A percentile compares a stretch with the other conserved stretches of the same genome.
Conservation (phyloP, 2,329 filamentous ascomycete genomes). For the Pseudocercospora fijiensis region DNA sequence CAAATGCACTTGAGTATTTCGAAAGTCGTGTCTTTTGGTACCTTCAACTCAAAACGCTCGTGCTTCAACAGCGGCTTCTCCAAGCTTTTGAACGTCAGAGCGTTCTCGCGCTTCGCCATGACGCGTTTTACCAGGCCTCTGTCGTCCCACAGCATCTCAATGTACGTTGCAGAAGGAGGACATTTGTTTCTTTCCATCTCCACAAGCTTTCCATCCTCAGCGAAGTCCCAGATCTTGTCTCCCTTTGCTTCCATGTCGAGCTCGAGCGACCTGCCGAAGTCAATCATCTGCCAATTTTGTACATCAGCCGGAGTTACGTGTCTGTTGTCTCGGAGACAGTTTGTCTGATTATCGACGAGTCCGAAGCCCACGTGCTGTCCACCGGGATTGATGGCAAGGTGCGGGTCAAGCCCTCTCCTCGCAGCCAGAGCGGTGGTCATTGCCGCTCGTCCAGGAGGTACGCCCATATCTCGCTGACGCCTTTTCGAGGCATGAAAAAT, state of each 20-base stretch:
- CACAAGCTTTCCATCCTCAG: constrained; percentile 34
- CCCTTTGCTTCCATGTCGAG: constrained; percentile 39
- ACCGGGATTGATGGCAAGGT: constrained; percentile 27
- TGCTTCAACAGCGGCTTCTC: constrained; percentile 36
- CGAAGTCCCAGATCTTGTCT: constrained; percentile 39
- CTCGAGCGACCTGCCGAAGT: constrained; percentile 37
- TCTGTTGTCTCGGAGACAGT: constrained; percentile 36
- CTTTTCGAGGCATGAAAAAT: constrained; percentile 37
- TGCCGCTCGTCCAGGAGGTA: neutral
- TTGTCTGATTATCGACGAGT: constrained; percentile 30
- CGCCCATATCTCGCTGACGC: constrained; percentile 11
- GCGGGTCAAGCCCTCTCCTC: neutral
- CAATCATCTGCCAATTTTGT: constrained; percentile 36
- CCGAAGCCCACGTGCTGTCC: constrained; percentile 21
- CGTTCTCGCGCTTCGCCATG: constrained; percentile 35
- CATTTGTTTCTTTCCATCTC: constrained; percentile 33
- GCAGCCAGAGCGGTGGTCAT: neutral
- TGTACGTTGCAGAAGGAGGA: constrained; percentile 36
- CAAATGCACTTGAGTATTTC: constrained; percentile 40
- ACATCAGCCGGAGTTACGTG: constrained; percentile 32
- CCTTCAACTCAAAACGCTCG: constrained; percentile 35
- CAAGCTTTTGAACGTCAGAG: constrained; percentile 36
- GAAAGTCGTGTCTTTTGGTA: constrained; percentile 34
- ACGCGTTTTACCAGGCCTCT: constrained; percentile 30
- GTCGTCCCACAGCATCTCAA: constrained; percentile 42